Evolutionary conservation across 2,329 filamentous ascomycete species (phyloP), one percentile per base, ranked within the genome.

Genomic region (Scedosporium boydii): DNA sequence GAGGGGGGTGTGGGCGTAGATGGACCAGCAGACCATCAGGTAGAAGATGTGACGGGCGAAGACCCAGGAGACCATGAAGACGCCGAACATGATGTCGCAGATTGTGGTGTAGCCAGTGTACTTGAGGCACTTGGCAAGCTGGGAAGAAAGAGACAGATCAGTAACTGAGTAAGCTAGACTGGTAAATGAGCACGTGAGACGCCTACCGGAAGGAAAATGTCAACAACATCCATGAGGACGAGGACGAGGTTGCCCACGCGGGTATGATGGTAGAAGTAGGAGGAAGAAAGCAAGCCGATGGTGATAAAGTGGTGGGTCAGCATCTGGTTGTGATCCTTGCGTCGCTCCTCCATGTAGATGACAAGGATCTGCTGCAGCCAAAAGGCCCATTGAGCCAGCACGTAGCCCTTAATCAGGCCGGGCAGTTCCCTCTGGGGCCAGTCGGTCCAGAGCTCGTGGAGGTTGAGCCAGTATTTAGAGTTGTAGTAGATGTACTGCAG

Each of bases 291-390:
- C 55, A 99, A 85, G 4, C 81, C 79, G 70, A 87, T 90, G 21
- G 95, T 99, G 72, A 98, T 87, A 71, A 97, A 84, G 77, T 99
- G 95, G 74, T 98, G 95, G 18, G 86, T 88, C 68, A 98, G 86
- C 95, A 98, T 98, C 75, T 98, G 93, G 78, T 86, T 89, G 75
- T 97, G 89, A 70, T 99, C 95, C 77, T 98, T 98, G 70, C 95
- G 85, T 67, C 89, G 86, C 76, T 96, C 90, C 76, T 99, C 95
- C 64, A 98, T 92, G 75, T 97, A 89, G 73, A 98, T 91, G 63
- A 97, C 91, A 38, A 97, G 80, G 66, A 98, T 89, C 76, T 96
- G 93, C 77, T 98, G 93, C 58, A 97, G 75, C 89, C 91, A 97
- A 75, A 97, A 98, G 26, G 89, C 87, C 76, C 93, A 89, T 73